Conservation (phyloP, 2,329 filamentous ascomycete genomes). For the Sporothrix dimorphospora region DNA sequence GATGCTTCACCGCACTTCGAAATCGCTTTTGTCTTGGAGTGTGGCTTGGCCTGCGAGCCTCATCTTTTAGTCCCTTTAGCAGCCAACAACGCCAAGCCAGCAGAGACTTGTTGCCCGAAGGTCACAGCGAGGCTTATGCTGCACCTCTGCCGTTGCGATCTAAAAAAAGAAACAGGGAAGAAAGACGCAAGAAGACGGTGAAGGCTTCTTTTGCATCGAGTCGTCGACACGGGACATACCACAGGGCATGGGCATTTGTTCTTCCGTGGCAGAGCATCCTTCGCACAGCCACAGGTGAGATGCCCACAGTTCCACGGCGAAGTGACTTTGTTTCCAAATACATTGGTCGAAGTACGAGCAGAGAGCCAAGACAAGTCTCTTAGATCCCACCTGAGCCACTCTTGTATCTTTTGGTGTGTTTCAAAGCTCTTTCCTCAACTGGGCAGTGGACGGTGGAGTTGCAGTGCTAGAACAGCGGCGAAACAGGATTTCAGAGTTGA, state of each 20-base stretch:
- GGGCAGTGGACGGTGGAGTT: neutral
- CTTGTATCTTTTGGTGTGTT: conserved; percentile 5
- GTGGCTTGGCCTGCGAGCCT: neutral
- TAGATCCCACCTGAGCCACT: neutral
- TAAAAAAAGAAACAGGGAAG: neutral
- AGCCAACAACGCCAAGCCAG: neutral
- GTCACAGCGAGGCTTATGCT: neutral
- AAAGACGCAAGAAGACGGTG: neutral
- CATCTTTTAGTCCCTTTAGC: neutral
- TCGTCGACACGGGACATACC: neutral
- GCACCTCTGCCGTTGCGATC: neutral
- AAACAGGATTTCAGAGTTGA: conserved; percentile 2
- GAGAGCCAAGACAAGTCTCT: neutral
- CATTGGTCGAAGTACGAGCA: neutral
- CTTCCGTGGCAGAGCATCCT: conserved; percentile 4
- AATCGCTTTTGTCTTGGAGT: conserved; percentile 1
- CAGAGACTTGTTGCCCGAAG: neutral
- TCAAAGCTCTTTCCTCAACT: neutral
- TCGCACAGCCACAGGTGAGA: conserved; percentile 16
- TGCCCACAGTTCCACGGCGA: neutral
- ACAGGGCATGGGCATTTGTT: no score
- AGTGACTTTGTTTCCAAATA: neutral
- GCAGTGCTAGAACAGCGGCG: neutral
- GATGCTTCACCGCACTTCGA: neutral
- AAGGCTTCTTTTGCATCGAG: neutral